These are phyloP conservation scores for Heliamphora exappendiculata DNA, from an alignment of 148 eudicot species.

Conservation along the genomic window DNA sequence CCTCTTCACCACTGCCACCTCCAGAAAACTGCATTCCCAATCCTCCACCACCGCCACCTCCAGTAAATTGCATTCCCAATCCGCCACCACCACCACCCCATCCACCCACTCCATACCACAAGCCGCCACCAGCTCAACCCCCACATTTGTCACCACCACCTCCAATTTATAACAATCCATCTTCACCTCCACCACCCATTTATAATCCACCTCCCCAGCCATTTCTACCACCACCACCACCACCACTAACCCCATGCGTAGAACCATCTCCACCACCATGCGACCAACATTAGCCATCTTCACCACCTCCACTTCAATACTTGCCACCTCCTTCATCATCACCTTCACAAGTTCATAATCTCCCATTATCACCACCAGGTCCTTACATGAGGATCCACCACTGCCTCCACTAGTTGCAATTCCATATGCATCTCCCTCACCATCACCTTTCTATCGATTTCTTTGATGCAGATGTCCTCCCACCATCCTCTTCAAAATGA, in stretches of 20 bases:
- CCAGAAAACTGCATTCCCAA: background rate
- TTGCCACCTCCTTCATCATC: background rate
- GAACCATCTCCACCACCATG: slow-evolving; percentile 5
- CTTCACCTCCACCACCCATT: background rate
- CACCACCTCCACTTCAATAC: background rate
- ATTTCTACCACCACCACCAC: background rate
- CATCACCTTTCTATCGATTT: background rate
- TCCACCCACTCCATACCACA: background rate
- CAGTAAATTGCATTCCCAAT: background rate
- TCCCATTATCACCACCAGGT: background rate
- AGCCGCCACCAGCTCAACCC: background rate
- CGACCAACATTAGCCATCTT: background rate
- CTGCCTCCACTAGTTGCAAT: background rate
- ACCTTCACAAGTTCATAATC: background rate
- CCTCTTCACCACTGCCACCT: slow-evolving; percentile 5
- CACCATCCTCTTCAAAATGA: background rate
- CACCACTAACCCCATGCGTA: background rate
- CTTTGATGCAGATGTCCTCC: background rate
- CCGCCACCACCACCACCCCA: background rate
- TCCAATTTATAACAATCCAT: background rate
- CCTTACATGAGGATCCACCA: background rate
- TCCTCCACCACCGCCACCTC: background rate
- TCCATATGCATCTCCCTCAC: background rate
- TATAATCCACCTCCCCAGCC: background rate
- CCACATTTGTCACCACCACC: background rate